These are phyloP conservation scores for Ganoderma resinaceum DNA, from an alignment of 1,284 basidiomycete species.

Conservation along the genomic window DNA sequence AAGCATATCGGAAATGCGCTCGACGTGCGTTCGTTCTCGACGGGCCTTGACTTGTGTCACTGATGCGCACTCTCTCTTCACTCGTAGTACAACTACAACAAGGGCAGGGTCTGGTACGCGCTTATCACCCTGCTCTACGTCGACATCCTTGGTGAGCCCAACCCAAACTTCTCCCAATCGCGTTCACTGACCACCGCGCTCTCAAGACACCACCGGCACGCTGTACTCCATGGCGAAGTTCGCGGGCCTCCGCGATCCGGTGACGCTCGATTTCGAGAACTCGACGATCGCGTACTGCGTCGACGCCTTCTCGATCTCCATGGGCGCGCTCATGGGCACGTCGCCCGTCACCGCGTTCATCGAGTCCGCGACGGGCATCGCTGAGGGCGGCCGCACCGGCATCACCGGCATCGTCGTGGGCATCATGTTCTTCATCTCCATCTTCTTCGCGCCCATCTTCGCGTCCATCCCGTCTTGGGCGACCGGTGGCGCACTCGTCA, in stretches of 20 bases:
- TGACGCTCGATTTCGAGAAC: constrained; percentile 89
- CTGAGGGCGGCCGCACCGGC: constrained; percentile 90
- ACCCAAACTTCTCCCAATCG: neutral
- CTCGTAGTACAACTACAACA: constrained; percentile 62
- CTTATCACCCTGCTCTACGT: constrained; percentile 90
- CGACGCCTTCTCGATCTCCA: constrained; percentile 83
- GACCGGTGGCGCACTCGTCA: constrained; percentile 86
- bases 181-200: neutral
- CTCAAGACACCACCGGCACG: constrained; percentile 59
- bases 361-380: constrained; percentile 82
- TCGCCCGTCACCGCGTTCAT: constrained; percentile 91
- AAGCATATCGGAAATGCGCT: constrained; percentile 66
- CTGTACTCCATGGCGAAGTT: constrained; percentile 93
- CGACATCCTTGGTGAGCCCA: constrained; percentile 72
- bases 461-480: constrained; percentile 90
- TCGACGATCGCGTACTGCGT: constrained; percentile 87
- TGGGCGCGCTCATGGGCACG: constrained; percentile 86
- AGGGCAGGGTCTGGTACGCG: constrained; percentile 87
- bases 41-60: neutral
- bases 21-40: constrained; percentile 55
- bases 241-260: constrained; percentile 86
- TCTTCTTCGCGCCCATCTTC: constrained; percentile 93
- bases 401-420: constrained; percentile 82
- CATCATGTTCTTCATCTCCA: constrained; percentile 82
- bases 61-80: neutral